Percentiles rank a stretch among this genome's conserved stretches.
Evolutionary conservation across 805 yeast species (phyloP).

Genomic region (Pichia kluyveri): DNA sequence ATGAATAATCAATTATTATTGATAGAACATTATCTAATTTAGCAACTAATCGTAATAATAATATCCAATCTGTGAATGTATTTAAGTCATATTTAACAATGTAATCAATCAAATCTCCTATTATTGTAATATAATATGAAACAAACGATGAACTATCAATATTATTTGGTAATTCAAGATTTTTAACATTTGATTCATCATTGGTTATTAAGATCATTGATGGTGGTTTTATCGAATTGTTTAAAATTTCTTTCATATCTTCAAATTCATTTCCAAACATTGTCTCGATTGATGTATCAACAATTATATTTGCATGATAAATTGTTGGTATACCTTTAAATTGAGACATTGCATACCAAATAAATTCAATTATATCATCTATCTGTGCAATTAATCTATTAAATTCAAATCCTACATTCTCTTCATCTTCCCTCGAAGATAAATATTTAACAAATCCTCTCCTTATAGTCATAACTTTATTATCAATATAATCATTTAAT

Average conservation of each 20-base stretch:
- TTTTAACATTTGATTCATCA: background rate
- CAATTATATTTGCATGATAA: conserved; percentile 17
- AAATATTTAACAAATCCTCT: conserved; percentile 38
- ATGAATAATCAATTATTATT: conserved; percentile 22
- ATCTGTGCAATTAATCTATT: conserved; percentile 36
- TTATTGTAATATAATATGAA: conserved; percentile 50
- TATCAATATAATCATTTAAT: conserved; percentile 47
- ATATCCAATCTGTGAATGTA: conserved; percentile 17
- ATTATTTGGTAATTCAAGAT: conserved; percentile 3
- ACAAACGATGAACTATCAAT: conserved; percentile 37
- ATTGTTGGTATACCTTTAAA: conserved; percentile 22
- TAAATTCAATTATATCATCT: conserved; percentile 39
- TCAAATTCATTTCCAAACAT: background rate
- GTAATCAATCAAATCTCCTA: conserved; percentile 62
- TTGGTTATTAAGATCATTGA: background rate
- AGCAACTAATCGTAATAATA: conserved; percentile 16
- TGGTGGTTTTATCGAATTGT: background rate
- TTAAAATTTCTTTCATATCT: background rate
- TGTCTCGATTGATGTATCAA: background rate
- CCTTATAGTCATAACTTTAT: conserved; percentile 42
- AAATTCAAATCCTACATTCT: conserved; percentile 15
- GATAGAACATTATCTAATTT: conserved; percentile 25
- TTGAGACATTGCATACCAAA: conserved; percentile 51
- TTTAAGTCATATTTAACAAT: conserved; percentile 30
- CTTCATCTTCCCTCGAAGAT: conserved; percentile 20